Evolutionary conservation across 257 asterid genomes (phyloP).

Genomic region (Sherardia arvensis): DNA sequence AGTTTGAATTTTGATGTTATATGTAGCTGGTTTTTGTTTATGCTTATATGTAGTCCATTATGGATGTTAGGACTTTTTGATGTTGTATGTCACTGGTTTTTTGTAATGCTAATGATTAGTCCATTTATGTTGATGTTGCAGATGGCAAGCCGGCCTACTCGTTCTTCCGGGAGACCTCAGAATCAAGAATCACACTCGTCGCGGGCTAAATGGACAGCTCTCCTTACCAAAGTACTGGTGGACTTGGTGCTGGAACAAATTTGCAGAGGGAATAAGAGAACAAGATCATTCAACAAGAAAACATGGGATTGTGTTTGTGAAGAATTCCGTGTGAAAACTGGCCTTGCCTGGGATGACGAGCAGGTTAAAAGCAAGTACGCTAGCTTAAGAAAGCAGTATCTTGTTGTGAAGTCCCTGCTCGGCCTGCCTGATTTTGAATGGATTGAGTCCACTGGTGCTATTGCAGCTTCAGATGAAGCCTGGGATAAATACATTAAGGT

Average conservation of each 20-base stretch:
- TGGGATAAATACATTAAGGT: slow-evolving; percentile 68
- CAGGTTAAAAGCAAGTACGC: slow-evolving; percentile 61
- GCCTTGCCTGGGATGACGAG: slow-evolving; percentile 65
- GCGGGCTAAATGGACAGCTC: slow-evolving; percentile 75
- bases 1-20: too few relatives aligned
- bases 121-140: slow-evolving; percentile 18
- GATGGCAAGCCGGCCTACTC: slow-evolving; percentile 66
- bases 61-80: too few relatives aligned
- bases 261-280: slow-evolving; percentile 44
- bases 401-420: slow-evolving; percentile 34
- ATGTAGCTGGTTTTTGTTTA: too few relatives aligned
- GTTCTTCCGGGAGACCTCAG: slow-evolving; percentile 36
- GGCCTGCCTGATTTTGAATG: slow-evolving; percentile 47
- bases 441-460: slow-evolving; percentile 56
- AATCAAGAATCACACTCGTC: slow-evolving; percentile 48
- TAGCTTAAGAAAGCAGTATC: slow-evolving; percentile 61
- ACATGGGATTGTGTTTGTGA: slow-evolving; percentile 72
- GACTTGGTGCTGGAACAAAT: slow-evolving; percentile 68
- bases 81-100: neutral
- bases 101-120: neutral
- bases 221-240: slow-evolving; percentile 44
- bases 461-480: slow-evolving; percentile 54
- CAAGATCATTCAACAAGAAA: slow-evolving; percentile 59
- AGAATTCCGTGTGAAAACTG: slow-evolving; percentile 57
- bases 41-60: too few relatives aligned